Percentiles rank a stretch among this genome's conserved stretches.
Conservation (phyloP, 2,329 filamentous ascomycete species). For the Cephalotrichum gorgonifer region DNA sequence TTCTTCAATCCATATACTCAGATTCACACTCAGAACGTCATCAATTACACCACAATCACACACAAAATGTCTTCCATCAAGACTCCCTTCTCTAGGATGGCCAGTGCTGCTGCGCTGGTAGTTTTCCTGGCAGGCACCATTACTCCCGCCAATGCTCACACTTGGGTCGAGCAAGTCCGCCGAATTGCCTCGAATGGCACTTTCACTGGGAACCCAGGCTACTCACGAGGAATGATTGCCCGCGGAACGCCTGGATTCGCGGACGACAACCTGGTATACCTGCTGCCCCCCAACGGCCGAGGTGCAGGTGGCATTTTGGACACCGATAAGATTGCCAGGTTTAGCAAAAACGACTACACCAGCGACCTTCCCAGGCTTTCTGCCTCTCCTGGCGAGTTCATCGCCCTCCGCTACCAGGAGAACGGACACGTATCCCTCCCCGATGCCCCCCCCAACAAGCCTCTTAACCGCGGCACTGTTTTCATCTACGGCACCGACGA, state of each 20-base stretch:
- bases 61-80: slow-evolving; percentile 9
- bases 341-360: slow-evolving; percentile 49
- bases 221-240: slow-evolving; percentile 58
- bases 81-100: slow-evolving; percentile 1
- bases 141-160: slow-evolving; percentile 44
- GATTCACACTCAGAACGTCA: too few relatives aligned
- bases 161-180: slow-evolving; percentile 71
- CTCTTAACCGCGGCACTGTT: slow-evolving; percentile 57
- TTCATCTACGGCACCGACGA: slow-evolving; percentile 63
- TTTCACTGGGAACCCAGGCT: slow-evolving; percentile 62
- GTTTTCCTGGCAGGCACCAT: slow-evolving; percentile 17
- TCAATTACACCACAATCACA: not conserved
- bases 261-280: slow-evolving; percentile 49
- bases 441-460: slow-evolving; percentile 45
- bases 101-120: slow-evolving; percentile 11
- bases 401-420: slow-evolving; percentile 61
- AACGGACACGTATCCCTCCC: slow-evolving; percentile 65
- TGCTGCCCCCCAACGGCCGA: slow-evolving; percentile 47
- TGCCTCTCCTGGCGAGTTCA: slow-evolving; percentile 47
- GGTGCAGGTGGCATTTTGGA: slow-evolving; percentile 32
- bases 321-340: slow-evolving; percentile 49
- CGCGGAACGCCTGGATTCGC: slow-evolving; percentile 45
- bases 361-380: slow-evolving; percentile 51
- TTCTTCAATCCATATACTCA: not conserved
- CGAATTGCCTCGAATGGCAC: slow-evolving; percentile 64